phyloP scores from a whole-genome alignment of 257 asterid species.

The Primulina tabacum region DNA sequence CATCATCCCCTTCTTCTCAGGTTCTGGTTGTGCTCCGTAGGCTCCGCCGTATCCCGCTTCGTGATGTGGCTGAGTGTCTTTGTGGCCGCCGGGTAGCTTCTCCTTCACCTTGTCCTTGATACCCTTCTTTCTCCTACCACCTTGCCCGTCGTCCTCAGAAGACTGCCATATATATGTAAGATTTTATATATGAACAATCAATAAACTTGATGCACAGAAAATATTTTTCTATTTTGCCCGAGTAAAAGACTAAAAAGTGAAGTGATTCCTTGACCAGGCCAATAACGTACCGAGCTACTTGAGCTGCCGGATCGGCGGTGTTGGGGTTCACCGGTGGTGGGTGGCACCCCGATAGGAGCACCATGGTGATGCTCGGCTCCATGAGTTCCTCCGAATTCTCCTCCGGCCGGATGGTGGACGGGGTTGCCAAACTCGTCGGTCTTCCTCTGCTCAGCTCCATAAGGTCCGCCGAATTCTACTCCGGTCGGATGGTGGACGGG shows the following conservation, averaged over 20 bases:
- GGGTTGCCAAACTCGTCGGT: no score
- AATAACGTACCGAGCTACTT: slow-evolving; percentile 39
- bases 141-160: slow-evolving; percentile 52
- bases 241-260: not conserved
- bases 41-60: slow-evolving; percentile 11
- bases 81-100: slow-evolving; percentile 48
- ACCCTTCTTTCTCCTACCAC: slow-evolving; percentile 65
- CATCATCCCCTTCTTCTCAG: slow-evolving; percentile 74
- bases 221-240: not conserved
- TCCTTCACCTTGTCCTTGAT: slow-evolving; percentile 49
- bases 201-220: not conserved
- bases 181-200: not conserved
- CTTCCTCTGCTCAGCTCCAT: no score
- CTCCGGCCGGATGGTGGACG: no score
- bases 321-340: not conserved
- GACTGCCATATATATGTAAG: slow-evolving; percentile 5
- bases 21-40: slow-evolving; percentile 23
- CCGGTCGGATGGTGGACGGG: no score
- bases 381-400: no score
- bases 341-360: no score
- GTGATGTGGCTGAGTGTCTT: slow-evolving; percentile 25
- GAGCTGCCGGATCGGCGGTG: slow-evolving; percentile 47
- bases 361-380: no score
- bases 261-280: not conserved
- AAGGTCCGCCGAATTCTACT: no score